phyloP scores from a whole-genome alignment of 2,329 filamentous ascomycete species.

The Fusarium ambrosium region DNA sequence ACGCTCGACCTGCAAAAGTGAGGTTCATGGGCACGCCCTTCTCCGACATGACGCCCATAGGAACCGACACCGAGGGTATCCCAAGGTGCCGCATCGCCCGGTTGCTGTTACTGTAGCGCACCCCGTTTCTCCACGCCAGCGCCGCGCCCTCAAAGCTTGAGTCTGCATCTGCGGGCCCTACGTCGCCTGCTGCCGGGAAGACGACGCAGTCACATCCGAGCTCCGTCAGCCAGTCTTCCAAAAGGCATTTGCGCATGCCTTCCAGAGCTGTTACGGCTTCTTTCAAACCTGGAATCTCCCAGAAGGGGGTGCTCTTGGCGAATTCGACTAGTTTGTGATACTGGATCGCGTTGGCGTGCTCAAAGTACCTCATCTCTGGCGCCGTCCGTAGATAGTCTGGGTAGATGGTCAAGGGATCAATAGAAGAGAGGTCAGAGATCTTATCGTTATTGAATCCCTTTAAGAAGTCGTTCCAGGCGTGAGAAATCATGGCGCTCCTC shows the following conservation, averaged over 20 bases:
- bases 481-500: slow-evolving; percentile 33
- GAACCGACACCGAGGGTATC: slow-evolving; percentile 66
- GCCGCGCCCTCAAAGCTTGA: slow-evolving; percentile 36
- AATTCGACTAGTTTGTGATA: slow-evolving; percentile 7
- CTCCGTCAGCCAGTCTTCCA: slow-evolving; percentile 65
- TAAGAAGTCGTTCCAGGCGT: slow-evolving; percentile 38
- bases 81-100: slow-evolving; percentile 66
- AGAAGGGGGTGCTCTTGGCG: slow-evolving; percentile 49
- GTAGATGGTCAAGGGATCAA: slow-evolving; percentile 56
- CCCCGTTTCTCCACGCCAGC: slow-evolving; percentile 55
- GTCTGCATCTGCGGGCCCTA: slow-evolving; percentile 64
- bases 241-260: slow-evolving; percentile 57
- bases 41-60: slow-evolving; percentile 63
- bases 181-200: slow-evolving; percentile 65
- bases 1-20: slow-evolving; percentile 65
- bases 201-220: slow-evolving; percentile 60
- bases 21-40: slow-evolving; percentile 65
- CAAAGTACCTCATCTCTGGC: slow-evolving; percentile 16
- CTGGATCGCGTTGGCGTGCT: slow-evolving; percentile 18
- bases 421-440: slow-evolving; percentile 49
- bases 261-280: slow-evolving; percentile 62
- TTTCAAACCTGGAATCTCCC: slow-evolving; percentile 57
- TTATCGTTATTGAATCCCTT: background rate
- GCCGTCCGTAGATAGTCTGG: slow-evolving; percentile 41
- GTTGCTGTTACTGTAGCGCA: slow-evolving; percentile 68